Evolutionary conservation across 208 protist genomes (phyloP).

Genomic region (Leishmania gerbilli): DNA sequence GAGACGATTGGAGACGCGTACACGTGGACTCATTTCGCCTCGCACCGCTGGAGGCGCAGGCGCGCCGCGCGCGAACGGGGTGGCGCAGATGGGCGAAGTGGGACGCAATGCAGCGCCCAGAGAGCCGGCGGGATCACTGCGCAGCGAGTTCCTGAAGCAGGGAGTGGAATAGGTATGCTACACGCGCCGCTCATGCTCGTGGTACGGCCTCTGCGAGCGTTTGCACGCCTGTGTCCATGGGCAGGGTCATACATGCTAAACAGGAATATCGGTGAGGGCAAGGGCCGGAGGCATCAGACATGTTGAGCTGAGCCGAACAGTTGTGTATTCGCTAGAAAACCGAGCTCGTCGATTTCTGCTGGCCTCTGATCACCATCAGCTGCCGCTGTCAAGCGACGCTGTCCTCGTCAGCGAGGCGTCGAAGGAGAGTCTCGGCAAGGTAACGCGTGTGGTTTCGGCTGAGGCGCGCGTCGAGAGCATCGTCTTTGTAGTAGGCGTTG

Average conservation of each 20-base stretch:
- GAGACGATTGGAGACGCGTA: neutral
- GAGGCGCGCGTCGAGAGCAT: constrained; percentile 62
- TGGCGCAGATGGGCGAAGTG: neutral
- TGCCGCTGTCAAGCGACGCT: neutral
- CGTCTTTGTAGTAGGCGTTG: constrained; percentile 45
- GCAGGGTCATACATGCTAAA: no score
- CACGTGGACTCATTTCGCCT: neutral
- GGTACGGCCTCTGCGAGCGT: neutral
- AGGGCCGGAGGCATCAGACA: neutral
- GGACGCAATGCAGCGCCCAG: neutral
- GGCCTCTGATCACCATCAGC: neutral
- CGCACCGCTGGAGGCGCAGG: neutral
- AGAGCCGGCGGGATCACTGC: neutral
- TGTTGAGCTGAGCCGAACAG: neutral
- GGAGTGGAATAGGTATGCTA: neutral
- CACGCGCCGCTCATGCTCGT: neutral
- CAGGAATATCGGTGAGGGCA: neutral
- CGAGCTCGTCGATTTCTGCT: neutral
- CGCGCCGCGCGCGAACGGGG: neutral
- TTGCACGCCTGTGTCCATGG: neutral
- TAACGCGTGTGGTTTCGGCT: constrained; percentile 66
- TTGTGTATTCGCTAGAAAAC: neutral
- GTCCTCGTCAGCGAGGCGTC: constrained; percentile 28
- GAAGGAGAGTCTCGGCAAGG: constrained; percentile 75
- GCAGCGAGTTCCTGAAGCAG: neutral